A percentile compares a stretch with the other conserved stretches of the same genome.
Evolutionary conservation across 306 rosid genomes (phyloP).

Genomic region (Dryas octopetala): DNA sequence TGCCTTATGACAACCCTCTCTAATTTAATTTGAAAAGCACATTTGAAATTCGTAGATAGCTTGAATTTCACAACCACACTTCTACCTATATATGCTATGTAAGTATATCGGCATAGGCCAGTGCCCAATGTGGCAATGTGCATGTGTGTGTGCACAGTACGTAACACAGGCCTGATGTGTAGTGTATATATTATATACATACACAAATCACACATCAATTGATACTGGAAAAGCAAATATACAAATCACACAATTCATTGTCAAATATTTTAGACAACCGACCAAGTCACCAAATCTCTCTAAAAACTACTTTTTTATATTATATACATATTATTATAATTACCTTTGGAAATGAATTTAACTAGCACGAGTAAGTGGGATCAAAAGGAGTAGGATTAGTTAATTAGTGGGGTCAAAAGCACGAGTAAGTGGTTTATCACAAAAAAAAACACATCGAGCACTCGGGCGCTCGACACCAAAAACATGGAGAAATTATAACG

Average conservation of each 20-base stretch:
- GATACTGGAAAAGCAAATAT: background rate
- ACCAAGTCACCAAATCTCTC: constrained; percentile 13
- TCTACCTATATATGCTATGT: too few species aligned
- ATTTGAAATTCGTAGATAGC: background rate
- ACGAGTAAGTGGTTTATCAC: constrained; percentile 3
- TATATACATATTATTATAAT: background rate
- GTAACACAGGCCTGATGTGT: background rate
- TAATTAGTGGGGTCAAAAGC: constrained; percentile 1
- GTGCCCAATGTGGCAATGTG: too few species aligned
- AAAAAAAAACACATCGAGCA: background rate
- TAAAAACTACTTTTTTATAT: background rate
- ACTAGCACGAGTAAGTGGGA: background rate
- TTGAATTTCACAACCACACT: background rate
- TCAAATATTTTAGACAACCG: background rate
- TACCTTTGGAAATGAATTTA: background rate
- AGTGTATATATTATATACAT: too few species aligned
- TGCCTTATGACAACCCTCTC: background rate
- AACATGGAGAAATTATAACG: too few species aligned
- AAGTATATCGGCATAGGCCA: too few species aligned
- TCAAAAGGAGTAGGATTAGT: constrained; percentile 11
- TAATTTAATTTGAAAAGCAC: too few species aligned
- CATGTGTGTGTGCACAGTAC: background rate
- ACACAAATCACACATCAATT: background rate
- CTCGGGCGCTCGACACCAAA: too few species aligned
- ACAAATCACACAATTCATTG: background rate